Evolutionary conservation across 2,329 filamentous ascomycete species (phyloP).

Genomic region (Coniochaeta prunicola): DNA sequence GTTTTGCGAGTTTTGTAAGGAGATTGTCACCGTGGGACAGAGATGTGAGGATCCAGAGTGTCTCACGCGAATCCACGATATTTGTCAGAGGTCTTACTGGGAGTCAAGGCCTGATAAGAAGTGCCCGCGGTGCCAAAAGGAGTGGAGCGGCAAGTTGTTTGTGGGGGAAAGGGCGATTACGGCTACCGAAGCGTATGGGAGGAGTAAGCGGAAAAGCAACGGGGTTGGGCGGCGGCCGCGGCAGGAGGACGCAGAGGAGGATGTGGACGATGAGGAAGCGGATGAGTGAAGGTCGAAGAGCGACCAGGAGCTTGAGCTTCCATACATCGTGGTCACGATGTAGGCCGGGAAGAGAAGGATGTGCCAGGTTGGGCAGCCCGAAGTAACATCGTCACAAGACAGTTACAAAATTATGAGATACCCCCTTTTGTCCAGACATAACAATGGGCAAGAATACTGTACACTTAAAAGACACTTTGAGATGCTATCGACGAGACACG

Average conservation of each 20-base stretch:
- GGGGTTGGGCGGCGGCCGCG: constrained; percentile 20
- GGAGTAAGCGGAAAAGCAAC: constrained; percentile 29
- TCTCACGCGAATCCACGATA: constrained; percentile 64
- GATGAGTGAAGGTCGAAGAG: constrained; percentile 19
- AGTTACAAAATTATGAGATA: constrained; percentile 5
- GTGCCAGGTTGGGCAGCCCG: neutral
- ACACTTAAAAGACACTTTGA: too few relatives aligned
- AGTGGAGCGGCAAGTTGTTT: constrained; percentile 42
- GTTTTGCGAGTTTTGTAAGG: constrained; percentile 79
- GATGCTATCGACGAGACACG: too few relatives aligned
- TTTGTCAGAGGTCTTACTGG: constrained; percentile 70
- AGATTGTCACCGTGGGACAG: constrained; percentile 80
- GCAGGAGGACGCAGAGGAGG: constrained; percentile 22
- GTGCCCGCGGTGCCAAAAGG: constrained; percentile 55
- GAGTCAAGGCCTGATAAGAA: constrained; percentile 51
- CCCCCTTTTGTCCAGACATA: constrained; percentile 1
- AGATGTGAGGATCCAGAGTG: constrained; percentile 66
- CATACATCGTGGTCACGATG: neutral
- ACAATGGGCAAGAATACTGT: neutral
- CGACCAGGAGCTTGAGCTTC: neutral
- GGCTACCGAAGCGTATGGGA: constrained; percentile 41
- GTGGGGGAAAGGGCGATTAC: constrained; percentile 53
- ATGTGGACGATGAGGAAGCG: constrained; percentile 13
- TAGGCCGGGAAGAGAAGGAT: neutral
- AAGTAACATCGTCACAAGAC: neutral